Percentiles rank a stretch among this genome's conserved stretches.
Evolutionary conservation across 768 basidiomycete species (phyloP).

Genomic region (Chalciporus pseudorubinellus): DNA sequence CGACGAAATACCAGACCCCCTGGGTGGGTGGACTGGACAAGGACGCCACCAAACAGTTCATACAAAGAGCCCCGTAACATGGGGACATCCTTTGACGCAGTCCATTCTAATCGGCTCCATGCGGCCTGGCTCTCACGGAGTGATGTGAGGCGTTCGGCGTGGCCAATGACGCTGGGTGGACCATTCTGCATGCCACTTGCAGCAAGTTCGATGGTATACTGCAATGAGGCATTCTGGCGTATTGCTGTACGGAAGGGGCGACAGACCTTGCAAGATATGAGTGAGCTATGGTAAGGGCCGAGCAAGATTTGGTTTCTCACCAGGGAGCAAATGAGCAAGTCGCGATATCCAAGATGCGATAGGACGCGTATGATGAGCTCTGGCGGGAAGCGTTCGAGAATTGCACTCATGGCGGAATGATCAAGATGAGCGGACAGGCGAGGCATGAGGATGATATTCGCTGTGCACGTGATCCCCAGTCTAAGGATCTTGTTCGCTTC

Average conservation of each 20-base stretch:
- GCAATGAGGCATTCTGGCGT: slow-evolving; percentile 32
- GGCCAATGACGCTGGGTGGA: slow-evolving; percentile 23
- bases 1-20: slow-evolving; percentile 42
- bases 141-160: slow-evolving; percentile 36
- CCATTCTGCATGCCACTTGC: slow-evolving; percentile 43
- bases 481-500: too few relatives aligned
- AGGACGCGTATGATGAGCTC: slow-evolving; percentile 28
- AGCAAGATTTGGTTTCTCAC: slow-evolving; percentile 11
- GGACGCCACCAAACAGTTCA: slow-evolving; percentile 58
- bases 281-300: background rate
- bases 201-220: slow-evolving; percentile 46
- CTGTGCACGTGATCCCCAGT: background rate
- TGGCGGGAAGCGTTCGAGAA: slow-evolving; percentile 19
- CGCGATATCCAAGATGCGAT: slow-evolving; percentile 16
- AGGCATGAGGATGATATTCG: too few relatives aligned
- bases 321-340: slow-evolving; percentile 29
- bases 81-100: slow-evolving; percentile 28
- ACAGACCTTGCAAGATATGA: slow-evolving; percentile 31
- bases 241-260: slow-evolving; percentile 29
- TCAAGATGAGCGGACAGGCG: too few relatives aligned
- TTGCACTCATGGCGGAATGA: background rate
- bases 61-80: slow-evolving; percentile 48
- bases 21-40: slow-evolving; percentile 39
- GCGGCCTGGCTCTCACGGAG: slow-evolving; percentile 39
- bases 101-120: slow-evolving; percentile 42